These are phyloP conservation scores for Neoboletus magnificus DNA, from an alignment of 768 basidiomycete species.

Conservation along the genomic window DNA sequence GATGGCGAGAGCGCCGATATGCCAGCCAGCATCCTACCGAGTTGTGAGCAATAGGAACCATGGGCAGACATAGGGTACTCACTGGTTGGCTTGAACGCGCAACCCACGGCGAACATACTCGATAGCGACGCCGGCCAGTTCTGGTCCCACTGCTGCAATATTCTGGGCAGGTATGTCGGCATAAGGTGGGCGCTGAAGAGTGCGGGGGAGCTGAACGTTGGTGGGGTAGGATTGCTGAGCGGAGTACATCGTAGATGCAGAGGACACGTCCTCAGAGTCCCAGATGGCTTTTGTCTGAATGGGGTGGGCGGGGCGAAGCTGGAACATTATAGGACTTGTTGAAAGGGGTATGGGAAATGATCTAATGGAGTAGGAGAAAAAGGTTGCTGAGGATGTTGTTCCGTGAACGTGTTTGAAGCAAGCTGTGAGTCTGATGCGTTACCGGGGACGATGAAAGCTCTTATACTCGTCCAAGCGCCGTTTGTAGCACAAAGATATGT, in stretches of 20 bases:
- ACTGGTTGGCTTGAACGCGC: slow-evolving; percentile 44
- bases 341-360: slow-evolving; percentile 10
- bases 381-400: slow-evolving; percentile 18
- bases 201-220: slow-evolving; percentile 68
- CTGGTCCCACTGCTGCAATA: slow-evolving; percentile 51
- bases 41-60: slow-evolving; percentile 32
- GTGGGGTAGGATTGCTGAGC: slow-evolving; percentile 28
- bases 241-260: slow-evolving; percentile 27
- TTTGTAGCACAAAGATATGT: slow-evolving; percentile 37
- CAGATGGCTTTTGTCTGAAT: slow-evolving; percentile 36
- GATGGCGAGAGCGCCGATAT: slow-evolving; percentile 49
- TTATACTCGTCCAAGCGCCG: slow-evolving; percentile 28
- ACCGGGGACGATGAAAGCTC: slow-evolving; percentile 15
- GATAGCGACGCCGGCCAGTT: slow-evolving; percentile 48
- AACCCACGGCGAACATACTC: slow-evolving; percentile 61
- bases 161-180: slow-evolving; percentile 54
- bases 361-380: slow-evolving; percentile 19
- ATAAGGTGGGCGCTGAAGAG: slow-evolving; percentile 60
- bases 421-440: slow-evolving; percentile 16
- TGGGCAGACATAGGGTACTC: slow-evolving; percentile 19
- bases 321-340: slow-evolving; percentile 29
- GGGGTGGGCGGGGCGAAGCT: slow-evolving; percentile 34
- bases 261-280: slow-evolving; percentile 31
- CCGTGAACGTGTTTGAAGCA: slow-evolving; percentile 4
- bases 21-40: slow-evolving; percentile 35